These are phyloP conservation scores for Fusarium udum DNA, from an alignment of 2,329 filamentous ascomycete genomes.

Conservation along the genomic window DNA sequence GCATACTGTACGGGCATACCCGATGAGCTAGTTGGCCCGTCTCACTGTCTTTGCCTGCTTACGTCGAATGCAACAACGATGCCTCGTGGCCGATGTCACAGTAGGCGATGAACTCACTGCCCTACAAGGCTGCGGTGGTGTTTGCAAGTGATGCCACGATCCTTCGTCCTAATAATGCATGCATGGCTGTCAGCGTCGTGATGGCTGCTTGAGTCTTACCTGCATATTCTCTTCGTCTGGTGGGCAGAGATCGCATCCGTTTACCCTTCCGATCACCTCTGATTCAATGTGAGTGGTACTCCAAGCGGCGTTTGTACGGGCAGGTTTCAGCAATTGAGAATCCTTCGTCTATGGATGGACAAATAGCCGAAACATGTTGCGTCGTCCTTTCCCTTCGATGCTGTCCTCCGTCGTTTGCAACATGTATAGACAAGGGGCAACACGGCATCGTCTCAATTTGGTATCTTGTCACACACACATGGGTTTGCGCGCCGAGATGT, in stretches of 20 bases:
- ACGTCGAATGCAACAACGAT: slow-evolving; percentile 14
- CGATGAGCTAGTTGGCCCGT: slow-evolving; percentile 9
- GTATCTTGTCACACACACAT: slow-evolving; percentile 18
- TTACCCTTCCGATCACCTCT: background rate
- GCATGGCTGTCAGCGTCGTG: slow-evolving; percentile 9
- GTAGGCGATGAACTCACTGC: slow-evolving; percentile 8
- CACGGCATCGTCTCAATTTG: slow-evolving; percentile 24
- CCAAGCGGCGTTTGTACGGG: slow-evolving; percentile 10
- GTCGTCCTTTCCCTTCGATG: slow-evolving; percentile 25
- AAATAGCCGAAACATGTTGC: slow-evolving; percentile 37
- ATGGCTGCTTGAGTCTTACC: slow-evolving; percentile 9
- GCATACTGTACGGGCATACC: slow-evolving; percentile 13
- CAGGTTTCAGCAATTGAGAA: slow-evolving; percentile 18
- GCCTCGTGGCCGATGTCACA: slow-evolving; percentile 3
- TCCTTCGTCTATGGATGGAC: slow-evolving; percentile 30
- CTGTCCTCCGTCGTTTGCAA: slow-evolving; percentile 24
- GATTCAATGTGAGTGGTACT: slow-evolving; percentile 7
- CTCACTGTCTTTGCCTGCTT: slow-evolving; percentile 5
- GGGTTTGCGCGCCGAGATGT: slow-evolving; percentile 20
- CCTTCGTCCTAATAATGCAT: slow-evolving; percentile 5
- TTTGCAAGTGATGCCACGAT: slow-evolving; percentile 11
- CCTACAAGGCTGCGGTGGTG: slow-evolving; percentile 19
- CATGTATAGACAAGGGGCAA: slow-evolving; percentile 16
- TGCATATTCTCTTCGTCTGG: slow-evolving; percentile 4
- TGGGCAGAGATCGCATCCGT: slow-evolving; percentile 1